Evolutionary conservation across 2,329 filamentous ascomycete genomes (phyloP), one percentile per base, ranked within the genome.

Genomic region (Scortechinia acanthostroma): DNA sequence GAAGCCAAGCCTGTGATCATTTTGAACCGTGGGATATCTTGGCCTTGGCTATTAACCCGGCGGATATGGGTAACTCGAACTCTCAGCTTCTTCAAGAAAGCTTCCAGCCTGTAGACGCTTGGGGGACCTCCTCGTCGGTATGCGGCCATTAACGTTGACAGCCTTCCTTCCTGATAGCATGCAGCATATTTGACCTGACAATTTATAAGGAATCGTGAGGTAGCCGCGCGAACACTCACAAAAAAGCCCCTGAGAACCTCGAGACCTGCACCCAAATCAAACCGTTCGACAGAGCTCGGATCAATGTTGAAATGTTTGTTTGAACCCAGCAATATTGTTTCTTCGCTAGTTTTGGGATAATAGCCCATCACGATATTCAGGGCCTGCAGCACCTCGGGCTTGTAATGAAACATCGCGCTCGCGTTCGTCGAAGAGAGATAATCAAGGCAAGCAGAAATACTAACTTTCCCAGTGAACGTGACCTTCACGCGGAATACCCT

Each of bases 141-240:
- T 4, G 43, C 44, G 1, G 30, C 13, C 20, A 70, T 66, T 3
- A 74, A 49, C 1, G 60, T 48, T 1, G 52, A 50, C 2, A 75
- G 50, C 0, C 47, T 48, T 2, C 70, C 65, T 2, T 58, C 50
- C 3, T 60, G 54, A 10, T 66, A 70, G 55, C 80, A 80, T 16
- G 77, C 65, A 2, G 69, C 71, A 49, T 77, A 70, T 0, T 71
- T 71, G 6, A 77, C 69, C 46, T 80, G 79, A 42, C 65, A 63
- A 48, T 80, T 80, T 21, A 80, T 58, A 0, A 80, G 63, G 1
- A 80, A 52, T 0, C 73, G 64, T 2, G 73, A 74, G 0, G 76
- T 80, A 1, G 70, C 70, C 1, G 74, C 61, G 4, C 75, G 71
- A 2, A 71, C 65, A 22, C 74, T 77, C 52, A 76, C 72, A 46